These are phyloP conservation scores for Hypseocharis bilobata DNA, from an alignment of 441 rosid genomes.

Conservation along the genomic window DNA sequence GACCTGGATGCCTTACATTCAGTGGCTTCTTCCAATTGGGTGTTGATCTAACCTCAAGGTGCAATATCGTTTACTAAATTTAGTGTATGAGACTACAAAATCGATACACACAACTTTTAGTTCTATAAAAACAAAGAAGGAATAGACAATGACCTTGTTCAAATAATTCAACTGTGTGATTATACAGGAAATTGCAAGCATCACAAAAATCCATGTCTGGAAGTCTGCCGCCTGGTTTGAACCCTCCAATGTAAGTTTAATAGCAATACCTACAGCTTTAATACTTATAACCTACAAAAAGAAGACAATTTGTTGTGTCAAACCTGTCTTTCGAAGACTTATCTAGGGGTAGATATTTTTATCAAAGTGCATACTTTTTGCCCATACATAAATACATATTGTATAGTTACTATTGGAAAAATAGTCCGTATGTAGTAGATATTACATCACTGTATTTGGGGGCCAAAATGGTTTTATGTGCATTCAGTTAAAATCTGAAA, in stretches of 20 bases:
- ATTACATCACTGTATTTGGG: not conserved
- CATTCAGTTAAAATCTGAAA: not conserved
- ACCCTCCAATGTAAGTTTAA: slow-evolving; percentile 68
- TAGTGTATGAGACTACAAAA: too few species aligned
- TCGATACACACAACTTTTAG: too few species aligned
- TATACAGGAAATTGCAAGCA: slow-evolving; percentile 70
- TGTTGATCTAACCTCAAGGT: too few species aligned
- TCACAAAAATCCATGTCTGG: slow-evolving; percentile 74
- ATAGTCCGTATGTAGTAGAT: not conserved
- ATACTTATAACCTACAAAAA: slow-evolving; percentile 77
- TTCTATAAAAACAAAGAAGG: too few species aligned
- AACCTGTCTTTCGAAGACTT: not conserved
- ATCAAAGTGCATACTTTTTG: not conserved
- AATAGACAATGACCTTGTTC: slow-evolving; percentile 47
- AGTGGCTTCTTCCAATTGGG: too few species aligned
- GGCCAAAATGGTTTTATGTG: not conserved
- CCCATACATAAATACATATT: not conserved
- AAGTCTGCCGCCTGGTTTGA: slow-evolving; percentile 54
- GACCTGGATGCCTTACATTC: too few species aligned
- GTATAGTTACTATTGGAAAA: not conserved
- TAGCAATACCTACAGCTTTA: slow-evolving; percentile 86
- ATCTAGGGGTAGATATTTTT: not conserved
- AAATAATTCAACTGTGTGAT: slow-evolving; percentile 68
- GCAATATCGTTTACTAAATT: too few species aligned
- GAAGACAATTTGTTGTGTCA: not conserved